phyloP scores from a whole-genome alignment of 352 stramenopile species.

The Lagenidium giganteum region DNA sequence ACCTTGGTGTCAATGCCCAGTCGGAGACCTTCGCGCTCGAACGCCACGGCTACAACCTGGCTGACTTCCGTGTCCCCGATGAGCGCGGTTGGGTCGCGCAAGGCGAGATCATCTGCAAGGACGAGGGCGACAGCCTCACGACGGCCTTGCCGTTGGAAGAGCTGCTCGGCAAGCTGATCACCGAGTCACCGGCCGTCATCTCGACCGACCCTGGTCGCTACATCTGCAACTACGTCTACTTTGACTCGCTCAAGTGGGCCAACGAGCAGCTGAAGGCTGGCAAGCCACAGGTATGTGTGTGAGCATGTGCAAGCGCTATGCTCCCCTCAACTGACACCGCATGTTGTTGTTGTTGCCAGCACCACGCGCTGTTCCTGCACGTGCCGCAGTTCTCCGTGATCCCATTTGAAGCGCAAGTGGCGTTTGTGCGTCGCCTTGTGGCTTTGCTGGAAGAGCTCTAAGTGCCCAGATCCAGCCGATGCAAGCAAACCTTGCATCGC shows the following conservation, averaged over 20 bases:
- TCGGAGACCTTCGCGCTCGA: slow-evolving; percentile 50
- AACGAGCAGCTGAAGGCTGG: slow-evolving; percentile 25
- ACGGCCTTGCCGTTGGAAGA: slow-evolving; percentile 58
- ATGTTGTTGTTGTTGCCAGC: slow-evolving; percentile 15
- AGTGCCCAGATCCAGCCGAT: no score
- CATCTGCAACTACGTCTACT: slow-evolving; percentile 88
- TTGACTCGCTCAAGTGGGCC: slow-evolving; percentile 63
- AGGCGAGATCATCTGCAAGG: slow-evolving; percentile 39
- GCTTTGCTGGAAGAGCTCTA: slow-evolving; percentile 39
- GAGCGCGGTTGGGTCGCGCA: slow-evolving; percentile 62
- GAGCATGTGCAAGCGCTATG: neutral
- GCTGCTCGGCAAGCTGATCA: slow-evolving; percentile 32
- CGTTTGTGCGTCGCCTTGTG: slow-evolving; percentile 52
- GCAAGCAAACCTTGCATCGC: no score
- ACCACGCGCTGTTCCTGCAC: slow-evolving; percentile 72
- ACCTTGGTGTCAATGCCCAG: slow-evolving; percentile 60
- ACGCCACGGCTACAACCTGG: slow-evolving; percentile 71
- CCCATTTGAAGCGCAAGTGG: slow-evolving; percentile 51
- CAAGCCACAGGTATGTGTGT: slow-evolving; percentile 25
- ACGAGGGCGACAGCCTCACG: slow-evolving; percentile 33
- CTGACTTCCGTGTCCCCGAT: slow-evolving; percentile 77
- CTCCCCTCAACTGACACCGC: neutral
- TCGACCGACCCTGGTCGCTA: slow-evolving; percentile 76
- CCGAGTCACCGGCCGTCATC: slow-evolving; percentile 31
- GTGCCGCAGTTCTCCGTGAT: slow-evolving; percentile 62